phyloP scores from a whole-genome alignment of 108 stramenopile genomes.

The Stephanodiscus minutulus region DNA sequence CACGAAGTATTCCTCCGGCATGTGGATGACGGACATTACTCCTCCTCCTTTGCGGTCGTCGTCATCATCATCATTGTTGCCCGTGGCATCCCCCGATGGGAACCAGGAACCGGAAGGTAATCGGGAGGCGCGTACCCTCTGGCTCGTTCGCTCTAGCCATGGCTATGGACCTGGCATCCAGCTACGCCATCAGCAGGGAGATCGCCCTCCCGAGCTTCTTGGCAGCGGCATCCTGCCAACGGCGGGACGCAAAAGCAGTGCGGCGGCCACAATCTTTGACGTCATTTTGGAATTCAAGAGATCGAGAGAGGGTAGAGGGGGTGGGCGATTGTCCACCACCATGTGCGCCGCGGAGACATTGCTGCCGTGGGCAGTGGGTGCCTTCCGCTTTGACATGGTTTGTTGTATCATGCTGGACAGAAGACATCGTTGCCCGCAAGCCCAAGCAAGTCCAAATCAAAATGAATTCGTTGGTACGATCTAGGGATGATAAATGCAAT shows the following conservation, averaged over 20 bases:
- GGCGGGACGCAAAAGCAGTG: background rate
- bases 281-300: slow-evolving; percentile 4
- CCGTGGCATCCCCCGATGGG: background rate
- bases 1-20: slow-evolving; percentile 29
- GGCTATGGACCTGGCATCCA: slow-evolving; percentile 13
- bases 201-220: slow-evolving; percentile 18
- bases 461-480: no score
- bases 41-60: background rate
- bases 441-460: no score
- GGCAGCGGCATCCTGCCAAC: slow-evolving; percentile 13
- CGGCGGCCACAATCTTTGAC: background rate
- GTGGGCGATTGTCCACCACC: background rate
- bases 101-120: slow-evolving; percentile 37
- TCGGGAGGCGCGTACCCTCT: slow-evolving; percentile 9
- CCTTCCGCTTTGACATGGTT: no score
- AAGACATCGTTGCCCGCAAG: no score
- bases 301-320: background rate
- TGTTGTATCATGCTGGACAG: no score
- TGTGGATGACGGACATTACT: slow-evolving; percentile 10
- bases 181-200: slow-evolving; percentile 26
- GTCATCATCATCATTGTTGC: background rate
- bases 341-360: no score
- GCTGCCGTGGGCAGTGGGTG: no score
- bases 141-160: slow-evolving; percentile 15
- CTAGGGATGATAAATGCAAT: no score